A percentile compares a stretch with the other conserved stretches of the same genome.
Conservation (phyloP, 345 rosid genomes). For the Linum usitatissimum region DNA sequence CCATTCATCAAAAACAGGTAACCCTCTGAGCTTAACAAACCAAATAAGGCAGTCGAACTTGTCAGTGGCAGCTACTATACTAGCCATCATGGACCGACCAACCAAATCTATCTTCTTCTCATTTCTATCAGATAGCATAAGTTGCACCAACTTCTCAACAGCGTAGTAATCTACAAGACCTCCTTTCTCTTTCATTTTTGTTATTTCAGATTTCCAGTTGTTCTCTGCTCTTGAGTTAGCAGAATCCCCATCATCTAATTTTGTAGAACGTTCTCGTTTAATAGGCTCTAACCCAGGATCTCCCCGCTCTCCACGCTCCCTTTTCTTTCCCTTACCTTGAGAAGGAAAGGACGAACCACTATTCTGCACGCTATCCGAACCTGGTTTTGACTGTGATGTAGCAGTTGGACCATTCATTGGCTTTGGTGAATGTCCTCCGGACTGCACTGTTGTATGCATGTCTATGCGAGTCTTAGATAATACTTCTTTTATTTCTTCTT, state of each 20-base stretch:
- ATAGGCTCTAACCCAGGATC: slow-evolving; percentile 1
- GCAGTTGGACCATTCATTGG: not conserved
- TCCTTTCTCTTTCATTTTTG: not conserved
- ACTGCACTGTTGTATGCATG: slow-evolving; percentile 5
- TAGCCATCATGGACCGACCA: not conserved
- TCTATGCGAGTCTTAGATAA: slow-evolving; percentile 5
- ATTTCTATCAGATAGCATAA: slow-evolving; percentile 1
- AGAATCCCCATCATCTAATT: slow-evolving; percentile 5
- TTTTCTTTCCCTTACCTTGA: slow-evolving; percentile 7
- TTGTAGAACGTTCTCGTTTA: slow-evolving; percentile 6
- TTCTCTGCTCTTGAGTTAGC: slow-evolving; percentile 1
- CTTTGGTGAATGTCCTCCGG: slow-evolving; percentile 7
- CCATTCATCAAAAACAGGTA: slow-evolving; percentile 11
- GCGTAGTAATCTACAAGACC: slow-evolving; percentile 3
- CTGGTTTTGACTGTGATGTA: slow-evolving; percentile 1
- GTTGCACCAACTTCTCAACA: slow-evolving; percentile 9
- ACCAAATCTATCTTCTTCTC: slow-evolving; percentile 6
- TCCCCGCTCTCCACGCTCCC: slow-evolving; percentile 3
- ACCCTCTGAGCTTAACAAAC: slow-evolving; percentile 4
- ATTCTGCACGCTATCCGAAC: slow-evolving; percentile 7
- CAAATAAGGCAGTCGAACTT: slow-evolving; percentile 2
- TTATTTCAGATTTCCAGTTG: not conserved
- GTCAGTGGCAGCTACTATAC: slow-evolving; percentile 1
- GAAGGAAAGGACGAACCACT: slow-evolving; percentile 4
- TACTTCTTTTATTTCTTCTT: slow-evolving; percentile 3